A percentile compares a stretch with the other conserved stretches of the same genome.
These are phyloP conservation scores for Botryotinia calthae DNA, from an alignment of 2,329 filamentous ascomycete species.

Conservation along the genomic window DNA sequence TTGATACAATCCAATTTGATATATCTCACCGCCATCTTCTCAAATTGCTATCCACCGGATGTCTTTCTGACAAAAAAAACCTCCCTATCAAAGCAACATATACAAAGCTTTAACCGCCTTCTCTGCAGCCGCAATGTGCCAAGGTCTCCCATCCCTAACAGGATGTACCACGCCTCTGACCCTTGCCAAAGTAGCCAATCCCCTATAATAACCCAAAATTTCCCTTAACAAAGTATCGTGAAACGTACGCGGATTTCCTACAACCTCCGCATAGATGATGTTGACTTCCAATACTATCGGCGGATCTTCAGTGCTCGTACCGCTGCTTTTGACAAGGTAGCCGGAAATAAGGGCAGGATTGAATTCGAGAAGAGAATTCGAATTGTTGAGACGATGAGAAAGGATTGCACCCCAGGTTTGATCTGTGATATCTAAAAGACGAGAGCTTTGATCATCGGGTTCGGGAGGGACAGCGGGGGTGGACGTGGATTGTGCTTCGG, in stretches of 20 bases:
- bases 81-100: constrained; percentile 52
- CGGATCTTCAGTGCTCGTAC: constrained; percentile 54
- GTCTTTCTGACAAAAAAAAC: neutral
- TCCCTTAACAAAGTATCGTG: constrained; percentile 68
- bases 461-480: constrained; percentile 46
- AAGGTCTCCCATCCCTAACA: constrained; percentile 64
- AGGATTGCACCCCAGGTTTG: constrained; percentile 74
- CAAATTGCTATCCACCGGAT: neutral
- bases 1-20: neutral
- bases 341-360: constrained; percentile 60
- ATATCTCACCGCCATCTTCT: neutral
- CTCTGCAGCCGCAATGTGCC: constrained; percentile 72
- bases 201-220: constrained; percentile 66
- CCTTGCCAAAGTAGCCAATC: constrained; percentile 65
- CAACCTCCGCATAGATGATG: constrained; percentile 53
- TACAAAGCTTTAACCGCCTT: constrained; percentile 66
- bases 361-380: constrained; percentile 52
- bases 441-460: constrained; percentile 63
- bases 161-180: constrained; percentile 61
- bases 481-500: constrained; percentile 43
- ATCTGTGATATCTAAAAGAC: constrained; percentile 70
- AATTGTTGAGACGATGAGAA: constrained; percentile 62
- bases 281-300: constrained; percentile 63
- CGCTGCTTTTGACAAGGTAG: constrained; percentile 63
- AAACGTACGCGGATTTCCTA: constrained; percentile 36